phyloP scores from a whole-genome alignment of 2,329 filamentous ascomycete genomes.

The Leptographium wingfieldii region DNA sequence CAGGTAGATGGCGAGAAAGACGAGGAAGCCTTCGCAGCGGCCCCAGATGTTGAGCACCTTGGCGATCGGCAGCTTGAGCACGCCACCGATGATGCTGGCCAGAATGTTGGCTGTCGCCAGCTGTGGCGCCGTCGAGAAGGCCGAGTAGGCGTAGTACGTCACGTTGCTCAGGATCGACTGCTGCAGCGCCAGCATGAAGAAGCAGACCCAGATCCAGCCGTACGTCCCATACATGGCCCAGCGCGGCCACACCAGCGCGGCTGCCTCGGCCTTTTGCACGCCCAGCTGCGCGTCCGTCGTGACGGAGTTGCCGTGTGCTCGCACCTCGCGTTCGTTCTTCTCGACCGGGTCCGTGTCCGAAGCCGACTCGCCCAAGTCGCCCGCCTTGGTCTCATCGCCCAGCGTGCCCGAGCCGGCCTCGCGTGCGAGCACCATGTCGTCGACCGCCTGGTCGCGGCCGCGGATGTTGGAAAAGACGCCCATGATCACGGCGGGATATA shows the following conservation, averaged over 20 bases:
- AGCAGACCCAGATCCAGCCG: constrained; percentile 27
- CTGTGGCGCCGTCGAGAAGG: constrained; percentile 40
- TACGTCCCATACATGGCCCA: constrained; percentile 21
- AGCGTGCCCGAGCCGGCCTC: not conserved
- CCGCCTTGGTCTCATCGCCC: not conserved
- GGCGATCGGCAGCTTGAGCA: constrained; percentile 52
- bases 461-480: not conserved
- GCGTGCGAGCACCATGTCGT: not conserved
- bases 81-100: constrained; percentile 40
- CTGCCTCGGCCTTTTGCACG: constrained; percentile 35
- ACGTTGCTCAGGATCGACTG: constrained; percentile 27
- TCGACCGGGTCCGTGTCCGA: not conserved
- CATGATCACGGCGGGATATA: not conserved
- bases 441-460: not conserved
- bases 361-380: too few species aligned
- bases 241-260: constrained; percentile 30
- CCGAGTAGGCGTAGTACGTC: constrained; percentile 35
- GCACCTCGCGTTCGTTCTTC: constrained; percentile 10
- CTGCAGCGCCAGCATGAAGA: constrained; percentile 25
- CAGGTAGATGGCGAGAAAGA: constrained; percentile 38
- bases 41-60: constrained; percentile 58
- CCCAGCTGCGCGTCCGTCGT: constrained; percentile 25
- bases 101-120: constrained; percentile 41
- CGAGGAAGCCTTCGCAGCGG: constrained; percentile 46
- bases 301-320: constrained; percentile 3